Conservation (phyloP, 352 stramenopile species). For the Phytophthora pseudosyringae region DNA sequence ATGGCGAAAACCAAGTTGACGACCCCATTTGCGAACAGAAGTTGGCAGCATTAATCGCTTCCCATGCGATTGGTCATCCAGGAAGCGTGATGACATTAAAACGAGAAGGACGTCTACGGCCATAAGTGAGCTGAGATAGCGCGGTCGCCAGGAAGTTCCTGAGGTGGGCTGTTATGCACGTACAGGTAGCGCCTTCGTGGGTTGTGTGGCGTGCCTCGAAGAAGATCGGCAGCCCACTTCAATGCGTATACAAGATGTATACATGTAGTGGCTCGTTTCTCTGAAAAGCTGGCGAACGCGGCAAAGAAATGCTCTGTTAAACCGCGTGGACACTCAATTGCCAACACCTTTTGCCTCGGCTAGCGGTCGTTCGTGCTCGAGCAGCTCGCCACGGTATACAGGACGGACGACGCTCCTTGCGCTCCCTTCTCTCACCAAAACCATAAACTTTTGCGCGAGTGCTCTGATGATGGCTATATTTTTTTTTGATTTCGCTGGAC, state of each 20-base stretch:
- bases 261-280: not conserved
- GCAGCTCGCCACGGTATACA: too few species aligned
- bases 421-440: not conserved
- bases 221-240: constrained; percentile 16
- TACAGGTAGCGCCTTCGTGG: not conserved
- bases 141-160: too few species aligned
- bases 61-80: too few species aligned
- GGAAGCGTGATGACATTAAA: too few species aligned
- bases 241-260: constrained; percentile 9
- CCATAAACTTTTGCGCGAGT: not conserved
- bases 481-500: not conserved
- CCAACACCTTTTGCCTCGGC: not conserved
- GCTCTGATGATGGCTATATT: constrained; percentile 2
- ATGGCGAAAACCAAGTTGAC: too few species aligned
- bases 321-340: not conserved
- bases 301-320: constrained; percentile 25
- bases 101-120: too few species aligned
- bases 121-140: too few species aligned
- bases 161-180: too few species aligned
- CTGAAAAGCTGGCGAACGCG: not conserved
- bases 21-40: too few species aligned
- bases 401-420: too few species aligned
- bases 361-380: not conserved
- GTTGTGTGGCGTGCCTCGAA: constrained; percentile 11
- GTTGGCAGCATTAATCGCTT: too few species aligned